These are phyloP conservation scores for Lactarius psammicola DNA, from an alignment of 768 basidiomycete genomes.

Conservation along the genomic window DNA sequence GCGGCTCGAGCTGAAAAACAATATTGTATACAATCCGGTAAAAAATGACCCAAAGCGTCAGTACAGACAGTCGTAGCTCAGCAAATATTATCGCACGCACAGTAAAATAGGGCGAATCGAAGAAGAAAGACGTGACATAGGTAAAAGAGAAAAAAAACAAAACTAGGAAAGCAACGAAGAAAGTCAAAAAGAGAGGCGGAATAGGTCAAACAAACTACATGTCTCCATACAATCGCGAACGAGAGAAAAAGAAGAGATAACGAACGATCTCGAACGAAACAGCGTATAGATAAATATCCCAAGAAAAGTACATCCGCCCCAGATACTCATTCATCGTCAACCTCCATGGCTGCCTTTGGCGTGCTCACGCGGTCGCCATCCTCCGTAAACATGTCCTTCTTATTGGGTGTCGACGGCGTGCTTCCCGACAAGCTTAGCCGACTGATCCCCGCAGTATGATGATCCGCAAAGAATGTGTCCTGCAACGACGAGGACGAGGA, in stretches of 20 bases:
- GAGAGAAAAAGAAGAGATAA: neutral
- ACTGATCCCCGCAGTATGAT: constrained; percentile 23
- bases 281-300: neutral
- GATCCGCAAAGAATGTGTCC: constrained; percentile 19
- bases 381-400: constrained; percentile 31
- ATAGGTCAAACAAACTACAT: constrained; percentile 11
- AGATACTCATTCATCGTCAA: constrained; percentile 19
- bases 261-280: neutral
- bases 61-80: constrained; percentile 11
- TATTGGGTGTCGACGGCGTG: constrained; percentile 21
- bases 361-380: constrained; percentile 25
- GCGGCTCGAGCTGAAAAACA: constrained; percentile 6
- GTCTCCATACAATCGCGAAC: neutral
- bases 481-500: constrained; percentile 17
- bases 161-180: neutral
- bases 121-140: neutral
- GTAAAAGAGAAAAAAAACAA: neutral
- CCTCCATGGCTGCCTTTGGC: constrained; percentile 25
- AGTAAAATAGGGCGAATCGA: constrained; percentile 15
- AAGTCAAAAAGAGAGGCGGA: neutral
- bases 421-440: constrained; percentile 21
- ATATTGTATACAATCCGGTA: constrained; percentile 18
- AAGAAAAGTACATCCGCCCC: neutral
- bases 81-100: constrained; percentile 15
- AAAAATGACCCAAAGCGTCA: constrained; percentile 2